A percentile compares a stretch with the other conserved stretches of the same genome.
phyloP scores from a whole-genome alignment of 2,329 filamentous ascomycete species.

The Fusarium sp. region DNA sequence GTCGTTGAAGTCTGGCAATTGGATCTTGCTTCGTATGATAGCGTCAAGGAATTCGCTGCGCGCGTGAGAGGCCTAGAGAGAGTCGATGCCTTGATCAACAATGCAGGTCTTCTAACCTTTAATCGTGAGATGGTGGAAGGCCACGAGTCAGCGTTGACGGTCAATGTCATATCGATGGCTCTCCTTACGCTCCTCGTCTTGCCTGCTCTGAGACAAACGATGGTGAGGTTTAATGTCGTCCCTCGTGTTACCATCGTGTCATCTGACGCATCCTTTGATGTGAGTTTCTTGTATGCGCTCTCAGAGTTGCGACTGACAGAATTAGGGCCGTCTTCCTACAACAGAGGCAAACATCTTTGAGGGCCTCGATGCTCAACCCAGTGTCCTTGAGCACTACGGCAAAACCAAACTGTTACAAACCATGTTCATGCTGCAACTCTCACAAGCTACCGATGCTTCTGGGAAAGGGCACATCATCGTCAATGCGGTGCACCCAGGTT shows the following conservation, averaged over 20 bases:
- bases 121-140: constrained; percentile 50
- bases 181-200: constrained; percentile 58
- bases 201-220: constrained; percentile 55
- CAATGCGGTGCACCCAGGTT: constrained; percentile 55
- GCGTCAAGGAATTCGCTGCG: constrained; percentile 52
- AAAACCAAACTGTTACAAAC: constrained; percentile 50
- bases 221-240: constrained; percentile 47
- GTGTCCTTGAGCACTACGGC: constrained; percentile 44
- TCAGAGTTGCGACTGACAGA: not conserved
- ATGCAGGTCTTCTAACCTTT: constrained; percentile 49
- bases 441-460: constrained; percentile 47
- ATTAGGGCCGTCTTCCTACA: constrained; percentile 51
- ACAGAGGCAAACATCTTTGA: constrained; percentile 50
- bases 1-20: constrained; percentile 58
- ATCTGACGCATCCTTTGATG: constrained; percentile 50
- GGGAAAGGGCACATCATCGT: constrained; percentile 51
- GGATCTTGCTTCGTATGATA: constrained; percentile 56
- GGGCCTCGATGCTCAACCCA: constrained; percentile 46
- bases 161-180: constrained; percentile 62
- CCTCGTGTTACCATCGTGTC: constrained; percentile 55
- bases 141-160: constrained; percentile 56
- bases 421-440: constrained; percentile 50
- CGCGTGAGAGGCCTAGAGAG: constrained; percentile 50
- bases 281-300: not conserved
- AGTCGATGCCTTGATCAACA: constrained; percentile 58